Base-by-base conservation (phyloP, 306 rosid genomes). In the Vigna trinervia region DNA sequence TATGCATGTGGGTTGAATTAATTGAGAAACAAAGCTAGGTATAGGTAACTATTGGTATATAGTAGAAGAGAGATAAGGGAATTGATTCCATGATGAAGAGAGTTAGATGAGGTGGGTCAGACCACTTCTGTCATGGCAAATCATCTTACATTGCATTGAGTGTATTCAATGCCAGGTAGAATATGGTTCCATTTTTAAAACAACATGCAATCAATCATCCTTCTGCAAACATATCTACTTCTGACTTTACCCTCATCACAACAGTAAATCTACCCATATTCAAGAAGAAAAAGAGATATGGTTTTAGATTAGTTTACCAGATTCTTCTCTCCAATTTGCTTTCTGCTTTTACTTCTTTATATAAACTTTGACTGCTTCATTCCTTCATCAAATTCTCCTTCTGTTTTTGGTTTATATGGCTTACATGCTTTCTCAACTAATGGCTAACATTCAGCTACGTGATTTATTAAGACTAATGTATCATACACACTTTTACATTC, bases 101-200 rank as follows among this genome's bases (percentile, higher is more conserved):
- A 23, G 26, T 57, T 73, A 47, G 47, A 74, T 30, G 2, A 63
- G 51, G 43, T 53, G 75, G 78, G 73, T 56, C 80, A 48, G 57
- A 59, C 62, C 78, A 72, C 73, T 70, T 20, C 22, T 78, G 85
- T 52, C 48, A 6, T 53, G 61, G 74, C 61, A 63, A 73, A 58
- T 83, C 78, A 26, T 26, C 28, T 26, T 26, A 26, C 28, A 26
- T 26, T 26, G 28, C 28, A 26, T 26, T 26, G 28, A 26, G 28
- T 38, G 62, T 11, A 43, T 43, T 43, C 14, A 43, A 45, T 36
- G 60, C 63, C 63, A 63, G 34, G 23, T 46, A 43, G 83, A 83
- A 83, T 79, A 83, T 51, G 83, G 80, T 78, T 83, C 86, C 62
- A 20, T 58, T 22, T 61, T 28, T 36, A 17, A 26, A 70, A 78